Percentiles rank a stretch among this genome's conserved stretches.
Evolutionary conservation across 1,284 basidiomycete species (phyloP).

Genomic region (Pseudozyma thailandica): DNA sequence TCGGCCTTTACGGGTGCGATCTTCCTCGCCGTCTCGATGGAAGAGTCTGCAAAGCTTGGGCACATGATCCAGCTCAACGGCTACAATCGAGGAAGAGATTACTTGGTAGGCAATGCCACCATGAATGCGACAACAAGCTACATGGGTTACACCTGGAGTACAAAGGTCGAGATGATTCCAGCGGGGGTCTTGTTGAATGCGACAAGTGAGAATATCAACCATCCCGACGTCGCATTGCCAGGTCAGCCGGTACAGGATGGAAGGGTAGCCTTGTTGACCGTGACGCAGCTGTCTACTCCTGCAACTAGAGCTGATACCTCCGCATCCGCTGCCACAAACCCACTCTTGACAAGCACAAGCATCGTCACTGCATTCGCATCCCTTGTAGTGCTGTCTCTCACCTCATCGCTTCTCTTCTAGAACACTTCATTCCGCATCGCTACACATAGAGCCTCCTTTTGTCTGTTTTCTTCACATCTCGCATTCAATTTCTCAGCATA

Average conservation of each 20-base stretch:
- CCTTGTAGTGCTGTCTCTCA: neutral
- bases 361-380: neutral
- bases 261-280: slow-evolving; percentile 81
- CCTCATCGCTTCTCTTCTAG: neutral
- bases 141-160: slow-evolving; percentile 51
- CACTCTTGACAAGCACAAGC: neutral
- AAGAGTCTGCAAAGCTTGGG: slow-evolving; percentile 44
- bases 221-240: slow-evolving; percentile 73
- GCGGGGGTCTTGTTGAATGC: slow-evolving; percentile 65
- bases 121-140: slow-evolving; percentile 36
- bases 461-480: neutral
- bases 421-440: slow-evolving; percentile 1
- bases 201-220: slow-evolving; percentile 75
- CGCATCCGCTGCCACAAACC: neutral
- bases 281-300: slow-evolving; percentile 69
- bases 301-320: neutral
- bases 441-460: neutral
- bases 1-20: slow-evolving; percentile 78
- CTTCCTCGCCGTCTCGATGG: slow-evolving; percentile 76
- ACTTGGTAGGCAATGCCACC: slow-evolving; percentile 71
- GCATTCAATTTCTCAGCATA: neutral
- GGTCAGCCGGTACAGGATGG: slow-evolving; percentile 81
- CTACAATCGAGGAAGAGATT: slow-evolving; percentile 74
- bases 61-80: slow-evolving; percentile 58
- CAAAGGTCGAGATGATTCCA: slow-evolving; percentile 58